These are phyloP conservation scores for Magnaporthiopsis incrustans DNA, from an alignment of 2,329 filamentous ascomycete genomes.

Conservation along the genomic window DNA sequence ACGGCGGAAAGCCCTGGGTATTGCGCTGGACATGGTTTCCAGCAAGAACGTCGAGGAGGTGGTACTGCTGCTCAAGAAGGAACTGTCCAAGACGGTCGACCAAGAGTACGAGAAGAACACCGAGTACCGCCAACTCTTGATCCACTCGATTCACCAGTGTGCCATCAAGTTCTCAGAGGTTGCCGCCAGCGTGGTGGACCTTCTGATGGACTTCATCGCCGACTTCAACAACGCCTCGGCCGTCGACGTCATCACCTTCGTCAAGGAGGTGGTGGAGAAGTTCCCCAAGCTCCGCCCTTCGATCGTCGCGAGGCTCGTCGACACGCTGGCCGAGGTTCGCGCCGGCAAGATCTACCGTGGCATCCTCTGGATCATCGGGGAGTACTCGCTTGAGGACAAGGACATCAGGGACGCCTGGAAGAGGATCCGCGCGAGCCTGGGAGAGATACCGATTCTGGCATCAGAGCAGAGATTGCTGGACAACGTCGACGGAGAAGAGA, in stretches of 20 bases:
- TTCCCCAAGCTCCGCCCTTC: constrained; percentile 83
- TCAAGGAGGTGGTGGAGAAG: constrained; percentile 98
- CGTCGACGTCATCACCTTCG: constrained; percentile 95
- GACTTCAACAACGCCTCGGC: constrained; percentile 97
- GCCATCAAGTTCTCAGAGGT: constrained; percentile 99
- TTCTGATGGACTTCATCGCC: constrained; percentile 97
- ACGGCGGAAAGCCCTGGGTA: constrained; percentile 78
- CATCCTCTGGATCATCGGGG: constrained; percentile 94
- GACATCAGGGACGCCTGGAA: constrained; percentile 97
- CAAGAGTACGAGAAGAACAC: constrained; percentile 98
- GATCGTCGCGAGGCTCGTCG: constrained; percentile 82
- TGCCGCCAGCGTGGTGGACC: constrained; percentile 88
- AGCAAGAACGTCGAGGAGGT: constrained; percentile 99
- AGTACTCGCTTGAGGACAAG: constrained; percentile 88
- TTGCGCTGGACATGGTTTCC: constrained; percentile 95
- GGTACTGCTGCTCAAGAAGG: constrained; percentile 91
- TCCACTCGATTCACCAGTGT: constrained; percentile 95
- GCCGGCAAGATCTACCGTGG: constrained; percentile 96
- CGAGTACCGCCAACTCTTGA: constrained; percentile 89
- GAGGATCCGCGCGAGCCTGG: constrained; percentile 83
- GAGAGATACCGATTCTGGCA: constrained; percentile 92
- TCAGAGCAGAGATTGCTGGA: constrained; percentile 90
- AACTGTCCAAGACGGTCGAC: constrained; percentile 93
- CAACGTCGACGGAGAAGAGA: constrained; percentile 65
- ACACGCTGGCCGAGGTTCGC: constrained; percentile 84